phyloP scores from a whole-genome alignment of 2,329 filamentous ascomycete species.

The Colletotrichum chrysophilum region DNA sequence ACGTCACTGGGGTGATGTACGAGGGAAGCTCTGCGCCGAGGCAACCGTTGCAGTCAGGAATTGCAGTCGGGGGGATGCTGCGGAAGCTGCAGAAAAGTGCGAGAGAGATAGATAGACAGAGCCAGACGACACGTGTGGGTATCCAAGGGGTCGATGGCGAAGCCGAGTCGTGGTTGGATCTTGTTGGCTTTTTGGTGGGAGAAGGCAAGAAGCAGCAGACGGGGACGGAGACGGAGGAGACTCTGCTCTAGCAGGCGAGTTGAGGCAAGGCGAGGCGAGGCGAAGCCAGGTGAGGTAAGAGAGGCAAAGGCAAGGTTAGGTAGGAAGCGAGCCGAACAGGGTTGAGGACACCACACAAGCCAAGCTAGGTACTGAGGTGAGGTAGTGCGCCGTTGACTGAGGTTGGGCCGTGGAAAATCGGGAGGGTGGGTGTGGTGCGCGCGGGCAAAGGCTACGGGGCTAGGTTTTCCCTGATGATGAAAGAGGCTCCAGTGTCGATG shows the following conservation, averaged over 20 bases:
- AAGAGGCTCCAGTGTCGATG: slow-evolving; percentile 19
- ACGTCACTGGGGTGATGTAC: slow-evolving; percentile 21
- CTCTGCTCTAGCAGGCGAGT: background rate
- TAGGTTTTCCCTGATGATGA: slow-evolving; percentile 23
- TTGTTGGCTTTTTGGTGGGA: background rate
- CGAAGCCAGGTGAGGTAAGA: background rate
- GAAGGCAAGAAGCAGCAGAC: background rate
- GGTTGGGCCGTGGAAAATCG: slow-evolving; percentile 17
- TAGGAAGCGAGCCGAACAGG: background rate
- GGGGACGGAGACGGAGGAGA: background rate
- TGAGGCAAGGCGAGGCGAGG: background rate
- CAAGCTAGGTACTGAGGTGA: background rate
- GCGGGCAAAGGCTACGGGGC: slow-evolving; percentile 13
- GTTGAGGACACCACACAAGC: background rate
- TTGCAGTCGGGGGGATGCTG: background rate
- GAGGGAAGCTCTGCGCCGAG: slow-evolving; percentile 5
- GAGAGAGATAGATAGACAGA: background rate
- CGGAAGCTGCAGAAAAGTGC: background rate
- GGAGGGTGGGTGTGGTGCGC: slow-evolving; percentile 12
- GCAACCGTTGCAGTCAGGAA: background rate
- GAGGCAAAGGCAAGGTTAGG: background rate
- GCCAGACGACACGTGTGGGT: slow-evolving; percentile 8
- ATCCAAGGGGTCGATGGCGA: background rate
- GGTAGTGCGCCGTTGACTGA: background rate
- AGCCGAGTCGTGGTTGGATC: background rate